These are phyloP conservation scores for Calonectria pseudoreteaudii DNA, from an alignment of 2,329 filamentous ascomycete genomes.

Conservation along the genomic window DNA sequence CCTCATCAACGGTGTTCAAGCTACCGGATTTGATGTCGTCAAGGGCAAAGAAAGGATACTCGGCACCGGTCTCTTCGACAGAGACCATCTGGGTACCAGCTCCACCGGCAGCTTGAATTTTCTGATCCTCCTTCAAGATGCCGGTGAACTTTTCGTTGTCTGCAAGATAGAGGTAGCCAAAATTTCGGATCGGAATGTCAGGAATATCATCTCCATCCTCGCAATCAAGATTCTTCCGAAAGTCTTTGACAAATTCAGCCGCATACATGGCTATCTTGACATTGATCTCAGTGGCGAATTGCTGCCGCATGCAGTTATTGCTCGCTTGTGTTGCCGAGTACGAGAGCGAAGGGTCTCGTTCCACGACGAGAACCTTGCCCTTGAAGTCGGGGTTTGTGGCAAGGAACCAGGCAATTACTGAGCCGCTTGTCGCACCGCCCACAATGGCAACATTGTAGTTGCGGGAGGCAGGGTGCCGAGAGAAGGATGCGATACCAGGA, in stretches of 20 bases:
- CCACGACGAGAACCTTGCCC: constrained; percentile 21
- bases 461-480: background rate
- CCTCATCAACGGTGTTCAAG: constrained; percentile 24
- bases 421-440: constrained; percentile 26
- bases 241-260: constrained; percentile 22
- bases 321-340: constrained; percentile 25
- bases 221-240: constrained; percentile 15
- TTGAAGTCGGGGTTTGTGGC: constrained; percentile 22
- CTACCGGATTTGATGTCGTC: constrained; percentile 19
- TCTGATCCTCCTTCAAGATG: constrained; percentile 11
- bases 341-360: constrained; percentile 10
- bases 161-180: constrained; percentile 26
- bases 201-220: background rate
- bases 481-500: background rate
- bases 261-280: constrained; percentile 25
- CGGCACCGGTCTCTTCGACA: constrained; percentile 10
- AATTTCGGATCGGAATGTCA: constrained; percentile 20
- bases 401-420: constrained; percentile 27
- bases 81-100: constrained; percentile 21
- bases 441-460: constrained; percentile 20
- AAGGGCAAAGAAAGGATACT: constrained; percentile 19
- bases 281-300: constrained; percentile 26
- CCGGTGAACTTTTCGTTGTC: constrained; percentile 9
- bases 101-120: constrained; percentile 16
- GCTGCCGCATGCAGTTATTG: constrained; percentile 29